Evolutionary conservation across 306 rosid genomes (phyloP).

Genomic region (Argentina anserina): DNA sequence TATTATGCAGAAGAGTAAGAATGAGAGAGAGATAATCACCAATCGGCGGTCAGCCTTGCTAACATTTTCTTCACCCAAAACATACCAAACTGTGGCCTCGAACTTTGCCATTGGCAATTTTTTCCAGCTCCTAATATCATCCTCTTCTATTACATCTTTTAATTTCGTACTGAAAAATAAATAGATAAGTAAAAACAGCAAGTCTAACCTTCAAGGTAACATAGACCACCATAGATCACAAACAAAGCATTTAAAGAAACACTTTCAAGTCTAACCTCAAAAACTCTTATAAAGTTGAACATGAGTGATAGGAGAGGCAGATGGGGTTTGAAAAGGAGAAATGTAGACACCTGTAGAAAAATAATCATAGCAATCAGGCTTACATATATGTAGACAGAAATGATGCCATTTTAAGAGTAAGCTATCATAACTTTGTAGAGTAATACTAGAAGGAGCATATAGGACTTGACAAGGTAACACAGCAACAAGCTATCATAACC

Average conservation of each 20-base stretch:
- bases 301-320: background rate
- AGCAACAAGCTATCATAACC: background rate
- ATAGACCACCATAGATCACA: no score
- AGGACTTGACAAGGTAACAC: background rate
- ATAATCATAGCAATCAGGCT: background rate
- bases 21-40: conserved; percentile 37
- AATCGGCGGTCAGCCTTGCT: conserved; percentile 29
- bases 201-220: background rate
- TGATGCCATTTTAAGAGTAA: background rate
- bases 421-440: background rate
- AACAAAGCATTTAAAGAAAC: no score
- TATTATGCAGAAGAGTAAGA: conserved; percentile 3
- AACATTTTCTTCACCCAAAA: conserved; percentile 22
- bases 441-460: background rate
- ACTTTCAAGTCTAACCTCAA: background rate
- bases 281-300: background rate
- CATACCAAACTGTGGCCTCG: conserved; percentile 50
- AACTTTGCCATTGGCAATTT: conserved; percentile 39
- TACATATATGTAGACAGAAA: background rate
- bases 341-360: background rate
- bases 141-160: conserved; percentile 23
- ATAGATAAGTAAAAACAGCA: background rate
- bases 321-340: background rate
- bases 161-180: background rate
- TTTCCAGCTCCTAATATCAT: conserved; percentile 37